Conservation (phyloP, 495 filamentous ascomycete species). For the Rhizodiscina lignyota region DNA sequence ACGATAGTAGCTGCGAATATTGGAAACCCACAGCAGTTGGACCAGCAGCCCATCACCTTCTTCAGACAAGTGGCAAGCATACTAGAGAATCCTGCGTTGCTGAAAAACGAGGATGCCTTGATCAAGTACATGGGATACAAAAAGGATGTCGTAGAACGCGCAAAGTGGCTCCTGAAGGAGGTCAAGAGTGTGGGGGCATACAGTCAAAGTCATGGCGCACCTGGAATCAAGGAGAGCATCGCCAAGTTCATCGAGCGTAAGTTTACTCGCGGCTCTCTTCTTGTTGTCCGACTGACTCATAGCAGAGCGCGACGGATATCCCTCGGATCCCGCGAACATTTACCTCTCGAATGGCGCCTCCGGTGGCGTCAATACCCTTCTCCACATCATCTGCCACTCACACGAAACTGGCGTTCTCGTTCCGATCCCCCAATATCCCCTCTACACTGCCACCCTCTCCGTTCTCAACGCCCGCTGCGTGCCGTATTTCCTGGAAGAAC, state of each 20-base stretch:
- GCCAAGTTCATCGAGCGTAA: slow-evolving; percentile 79
- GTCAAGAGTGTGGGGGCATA: slow-evolving; percentile 91
- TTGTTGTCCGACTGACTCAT: no score
- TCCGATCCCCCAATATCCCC: slow-evolving; percentile 92
- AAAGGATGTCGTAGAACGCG: slow-evolving; percentile 72
- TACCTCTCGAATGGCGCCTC: slow-evolving; percentile 86
- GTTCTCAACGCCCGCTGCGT: slow-evolving; percentile 76
- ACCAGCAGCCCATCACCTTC: slow-evolving; percentile 97
- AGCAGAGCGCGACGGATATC: slow-evolving; percentile 66
- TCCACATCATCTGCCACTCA: slow-evolving; percentile 71
- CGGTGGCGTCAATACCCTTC: slow-evolving; percentile 79
- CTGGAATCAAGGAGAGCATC: slow-evolving; percentile 70
- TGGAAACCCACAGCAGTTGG: slow-evolving; percentile 95
- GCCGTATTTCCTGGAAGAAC: slow-evolving; percentile 83
- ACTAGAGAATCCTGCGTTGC: slow-evolving; percentile 70
- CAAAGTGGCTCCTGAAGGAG: slow-evolving; percentile 57
- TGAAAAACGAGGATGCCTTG: slow-evolving; percentile 60
- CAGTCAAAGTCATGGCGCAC: slow-evolving; percentile 80
- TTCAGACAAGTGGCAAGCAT: slow-evolving; percentile 94
- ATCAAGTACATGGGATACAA: slow-evolving; percentile 58
- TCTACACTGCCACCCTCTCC: slow-evolving; percentile 87
- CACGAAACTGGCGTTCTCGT: slow-evolving; percentile 76
- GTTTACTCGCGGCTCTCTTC: no score
- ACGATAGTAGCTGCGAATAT: slow-evolving; percentile 93
- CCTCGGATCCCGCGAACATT: slow-evolving; percentile 58